Evolutionary conservation across 148 eudicot species (phyloP), one percentile per base, ranked within the genome.

Genomic region (Spergularia bocconei): DNA sequence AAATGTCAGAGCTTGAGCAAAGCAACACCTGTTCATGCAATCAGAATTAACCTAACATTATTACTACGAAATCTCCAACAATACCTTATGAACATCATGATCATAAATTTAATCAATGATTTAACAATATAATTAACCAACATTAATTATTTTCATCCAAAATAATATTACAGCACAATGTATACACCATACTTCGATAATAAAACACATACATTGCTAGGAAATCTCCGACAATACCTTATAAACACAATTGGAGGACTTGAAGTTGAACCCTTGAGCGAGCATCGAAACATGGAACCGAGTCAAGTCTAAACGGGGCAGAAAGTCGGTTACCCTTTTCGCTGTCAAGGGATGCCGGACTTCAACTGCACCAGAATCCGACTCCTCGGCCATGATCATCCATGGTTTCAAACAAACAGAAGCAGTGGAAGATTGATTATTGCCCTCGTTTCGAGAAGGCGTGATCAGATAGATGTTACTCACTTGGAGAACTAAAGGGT

Each of bases 331-430:
- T 4, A 66, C 56, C 16, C 54, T 57, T 11, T 54, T 75, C 3
- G 71, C 78, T 33, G 78, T 75, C 3, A 75, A 17, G 3, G 78
- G 21, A 57, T 75, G 78, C 15, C 48, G 71, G 16, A 75, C 19
- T 1, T 25, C 33, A 21, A 75, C 9, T 39, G 41, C 39, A 0
- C 78, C 78, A 23, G 63, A 39, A 41, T 66, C 55, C 41, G 59
- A 56, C 60, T 75, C 78, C 64, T 56, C 71, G 9, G 38, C 78
- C 78, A 66, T 75, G 72, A 75, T 14, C 72, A 75, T 75, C 71
- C 63, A 66, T 57, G 78, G 56, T 14, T 52, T 51, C 13, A 16
- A 29, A 70, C 47, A 52, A 55, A 12, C 63, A 38, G n/a, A 54
- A 7, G 54, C 6, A 23, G 69, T 19, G 6, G 11, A 25, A 53